Percentiles rank a stretch among this genome's conserved stretches.
Conservation (phyloP, 1,284 basidiomycete species). For the Veloboletus limbatus region DNA sequence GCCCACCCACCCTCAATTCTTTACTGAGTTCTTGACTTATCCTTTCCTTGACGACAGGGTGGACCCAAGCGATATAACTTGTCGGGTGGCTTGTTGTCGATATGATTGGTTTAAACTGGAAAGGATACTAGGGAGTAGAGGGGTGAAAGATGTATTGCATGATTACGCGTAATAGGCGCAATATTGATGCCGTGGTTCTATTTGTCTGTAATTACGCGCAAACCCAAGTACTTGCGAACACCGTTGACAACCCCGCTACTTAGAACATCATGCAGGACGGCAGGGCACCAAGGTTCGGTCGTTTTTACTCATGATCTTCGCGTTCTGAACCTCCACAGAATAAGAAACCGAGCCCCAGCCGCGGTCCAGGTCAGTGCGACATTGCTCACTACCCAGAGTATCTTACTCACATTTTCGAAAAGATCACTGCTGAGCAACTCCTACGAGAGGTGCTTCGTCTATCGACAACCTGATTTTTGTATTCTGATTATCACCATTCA, state of each 20-base stretch:
- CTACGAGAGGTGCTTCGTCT: constrained; percentile 73
- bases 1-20: constrained; percentile 89
- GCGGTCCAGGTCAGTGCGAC: constrained; percentile 70
- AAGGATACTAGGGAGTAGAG: constrained; percentile 51
- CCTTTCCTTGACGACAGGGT: constrained; percentile 82
- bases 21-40: constrained; percentile 83
- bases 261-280: constrained; percentile 48
- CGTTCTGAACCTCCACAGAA: constrained; percentile 45
- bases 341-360: constrained; percentile 93
- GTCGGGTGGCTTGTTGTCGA: constrained; percentile 76
- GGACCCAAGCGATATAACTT: constrained; percentile 79
- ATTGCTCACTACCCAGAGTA: neutral
- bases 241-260: neutral
- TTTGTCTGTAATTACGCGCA: constrained; percentile 24
- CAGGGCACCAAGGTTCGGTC: constrained; percentile 47
- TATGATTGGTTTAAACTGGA: constrained; percentile 89
- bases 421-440: constrained; percentile 98
- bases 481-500: constrained; percentile 30
- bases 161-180: no score
- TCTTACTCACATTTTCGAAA: constrained; percentile 20
- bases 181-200: no score
- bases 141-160: constrained; percentile 19
- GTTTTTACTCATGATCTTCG: neutral
- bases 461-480: neutral
- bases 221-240: neutral